Evolutionary conservation across 495 filamentous ascomycete species (phyloP), one percentile per base, ranked within the genome.

Genomic region (Penicilliopsis zonata): DNA sequence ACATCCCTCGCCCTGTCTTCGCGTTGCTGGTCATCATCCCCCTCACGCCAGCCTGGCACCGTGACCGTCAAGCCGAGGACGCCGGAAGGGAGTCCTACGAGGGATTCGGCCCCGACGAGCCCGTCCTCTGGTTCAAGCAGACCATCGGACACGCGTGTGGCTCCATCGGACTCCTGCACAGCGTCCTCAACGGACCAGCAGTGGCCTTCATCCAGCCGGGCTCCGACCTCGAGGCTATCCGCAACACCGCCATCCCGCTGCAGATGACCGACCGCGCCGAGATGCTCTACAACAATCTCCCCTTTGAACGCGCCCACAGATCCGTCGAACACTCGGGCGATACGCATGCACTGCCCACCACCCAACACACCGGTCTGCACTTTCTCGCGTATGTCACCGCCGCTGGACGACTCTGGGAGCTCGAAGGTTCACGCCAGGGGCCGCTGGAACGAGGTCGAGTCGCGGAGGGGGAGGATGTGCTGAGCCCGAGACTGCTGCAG

Each of bases 361-460:
- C 60, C 16, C 79, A 77, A 35, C 61, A 72, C 37, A 64, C 79
- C 18, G 71, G 76, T 37, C 53, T 76, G 32, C 84, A 90, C 58
- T 90, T 84, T 49, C 70, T 92, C 19, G 78, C 71, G 26, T 88
- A 92, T 56, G 80, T 88, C 17, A 68, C 65, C 3, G 57, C 52
- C n/a, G 53, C 61, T 36, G 63, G 73, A 15, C 64, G 72, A 16
- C 55, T 92, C 22, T 92, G 85, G 75, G 86, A 92, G 61, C 59
- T 94, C 31, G 82, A 92, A 63, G 84, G 86, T 4, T 53, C 70
- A 0, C 47, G 82, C 37, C 77, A 78, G 38, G 83, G 85, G 0
- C 85, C 85, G 3, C 35, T 90, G 18, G 65, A 80, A 19, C 61
- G 80, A n/a, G 85, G 85, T 1, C 38, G 41, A 9, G 49, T 90